Evolutionary conservation across 768 basidiomycete genomes (phyloP), one percentile per base, ranked within the genome.

Genomic region (Hygrophorus pudorinus): DNA sequence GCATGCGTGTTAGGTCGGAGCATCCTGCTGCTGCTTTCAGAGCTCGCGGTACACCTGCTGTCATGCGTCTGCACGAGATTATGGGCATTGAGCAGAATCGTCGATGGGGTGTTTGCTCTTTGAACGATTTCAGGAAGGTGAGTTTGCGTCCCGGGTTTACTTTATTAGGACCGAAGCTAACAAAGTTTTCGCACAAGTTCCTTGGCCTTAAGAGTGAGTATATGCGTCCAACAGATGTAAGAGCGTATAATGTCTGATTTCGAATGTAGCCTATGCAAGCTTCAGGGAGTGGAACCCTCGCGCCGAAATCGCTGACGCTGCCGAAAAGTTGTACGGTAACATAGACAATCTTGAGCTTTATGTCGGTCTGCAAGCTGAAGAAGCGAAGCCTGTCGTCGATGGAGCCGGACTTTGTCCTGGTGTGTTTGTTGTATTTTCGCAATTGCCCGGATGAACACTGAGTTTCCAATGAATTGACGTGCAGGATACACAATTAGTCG

Each of bases 341-440:
- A 81, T 90, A 44, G 71, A 91, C 18, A 70, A 78, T 48, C 70
- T 91, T 40, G 88, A 91, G 57, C 66, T 91, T 13, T 90, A 91
- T 53, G 80, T 81, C 38, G 83, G 87, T 39, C 66, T 89, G 17
- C 81, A 86, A 52, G 86, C 85, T 1, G 85, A 88, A 55, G 77
- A 83, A 48, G 64, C 79, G 1, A 91, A 89, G 56, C 81, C 77
- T 10, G 65, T 86, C 30, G 70, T 80, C 16, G 78, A 79, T 0
- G 88, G 88, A 41, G 84, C 88, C 42, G 88, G 88, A 44, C 72
- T 91, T 43, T 91, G 88, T 63, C 87, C 88, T 49, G 81, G 85
- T 79, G 53, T 41, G 65, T 48, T 18, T 9, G 14, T 34, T 36
- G 11, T 36, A 11, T 40, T 32, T 33, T 38, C n/a, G 4, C 7